Evolutionary conservation across 1,284 basidiomycete species (phyloP), one percentile per base, ranked within the genome.

Genomic region (Apiotrichum domesticum): DNA sequence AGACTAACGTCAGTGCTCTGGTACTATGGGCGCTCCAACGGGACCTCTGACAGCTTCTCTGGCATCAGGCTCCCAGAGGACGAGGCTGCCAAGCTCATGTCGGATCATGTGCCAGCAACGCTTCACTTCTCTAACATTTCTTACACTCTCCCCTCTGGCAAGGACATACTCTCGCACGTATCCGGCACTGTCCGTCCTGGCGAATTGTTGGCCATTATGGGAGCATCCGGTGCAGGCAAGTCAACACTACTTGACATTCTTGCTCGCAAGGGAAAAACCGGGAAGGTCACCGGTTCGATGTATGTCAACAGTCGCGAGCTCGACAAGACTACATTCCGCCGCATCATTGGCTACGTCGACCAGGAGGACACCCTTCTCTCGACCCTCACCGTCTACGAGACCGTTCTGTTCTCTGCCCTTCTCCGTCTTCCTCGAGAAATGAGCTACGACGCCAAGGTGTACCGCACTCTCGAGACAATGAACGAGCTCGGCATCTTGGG

Each of bases 311-410:
- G 94, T 0, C 81, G 89, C 3, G 81, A 83, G 58, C 87, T 96
- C 45, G 79, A 80, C 47, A 82, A 91, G 67, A 77, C 81, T 41
- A 84, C 87, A 67, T 97, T 91, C 80, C 86, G 86, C 70, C 84
- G 85, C 35, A 44, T 62, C 13, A 85, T 87, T 59, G 95, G 95
- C 37, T 98, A 89, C 66, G 95, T 98, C 52, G 95, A 98, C 73
- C 95, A 98, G 76, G 95, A 98, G 75, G 95, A 98, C 74, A 95
- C 93, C 6, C 79, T 98, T 54, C 93, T 98, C 86, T 84, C 87
- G 66, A 98, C 95, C 1, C 78, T 98, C 72, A 98, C 94, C 1
- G 95, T 98, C 10, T 98, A 97, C 73, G 95, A 98, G 80, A 97
- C 94, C 0, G 87, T 98, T 13, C 75, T 98, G 54, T 96, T 94